These are phyloP conservation scores for Ogataea ganodermae DNA, from an alignment of 805 yeast genomes.

Conservation along the genomic window DNA sequence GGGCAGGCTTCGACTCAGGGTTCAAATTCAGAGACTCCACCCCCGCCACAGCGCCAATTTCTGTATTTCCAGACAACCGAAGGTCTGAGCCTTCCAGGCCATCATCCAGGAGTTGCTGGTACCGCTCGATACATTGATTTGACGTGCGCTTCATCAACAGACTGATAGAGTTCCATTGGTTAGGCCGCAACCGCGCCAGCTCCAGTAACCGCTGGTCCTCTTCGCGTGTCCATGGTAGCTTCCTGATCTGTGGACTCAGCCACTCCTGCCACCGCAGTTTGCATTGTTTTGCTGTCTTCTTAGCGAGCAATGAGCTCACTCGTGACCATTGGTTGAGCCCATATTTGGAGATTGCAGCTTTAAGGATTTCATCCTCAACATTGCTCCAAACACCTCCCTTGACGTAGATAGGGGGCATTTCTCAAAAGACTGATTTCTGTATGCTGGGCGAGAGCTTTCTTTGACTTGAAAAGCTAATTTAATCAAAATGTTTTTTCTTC, in stretches of 20 bases:
- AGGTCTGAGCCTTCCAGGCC: conserved; percentile 34
- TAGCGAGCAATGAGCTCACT: conserved; percentile 79
- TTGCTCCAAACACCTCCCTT: conserved; percentile 93
- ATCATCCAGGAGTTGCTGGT: conserved; percentile 67
- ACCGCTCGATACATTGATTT: conserved; percentile 81
- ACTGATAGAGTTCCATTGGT: conserved; percentile 94
- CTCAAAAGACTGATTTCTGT: no score
- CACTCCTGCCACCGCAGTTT: conserved; percentile 92
- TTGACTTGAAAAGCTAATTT: no score
- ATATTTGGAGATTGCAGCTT: conserved; percentile 90
- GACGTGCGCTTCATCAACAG: conserved; percentile 82
- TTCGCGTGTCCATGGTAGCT: conserved; percentile 65
- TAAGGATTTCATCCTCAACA: conserved; percentile 78
- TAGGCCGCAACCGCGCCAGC: conserved; percentile 73
- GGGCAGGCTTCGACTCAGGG: conserved; percentile 78
- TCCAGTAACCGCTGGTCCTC: conserved; percentile 75
- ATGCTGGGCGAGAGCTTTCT: no score
- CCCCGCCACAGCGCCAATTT: conserved; percentile 17
- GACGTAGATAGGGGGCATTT: conserved; percentile 65
- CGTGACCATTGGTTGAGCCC: conserved; percentile 95
- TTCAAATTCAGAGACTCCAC: conserved; percentile 63
- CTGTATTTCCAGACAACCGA: conserved; percentile 25
- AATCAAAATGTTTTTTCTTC: background rate
- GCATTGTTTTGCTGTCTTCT: conserved; percentile 89
- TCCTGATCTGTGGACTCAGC: conserved; percentile 71